These are phyloP conservation scores for Spergularia bocconei DNA, from an alignment of 148 eudicot genomes.

Conservation along the genomic window DNA sequence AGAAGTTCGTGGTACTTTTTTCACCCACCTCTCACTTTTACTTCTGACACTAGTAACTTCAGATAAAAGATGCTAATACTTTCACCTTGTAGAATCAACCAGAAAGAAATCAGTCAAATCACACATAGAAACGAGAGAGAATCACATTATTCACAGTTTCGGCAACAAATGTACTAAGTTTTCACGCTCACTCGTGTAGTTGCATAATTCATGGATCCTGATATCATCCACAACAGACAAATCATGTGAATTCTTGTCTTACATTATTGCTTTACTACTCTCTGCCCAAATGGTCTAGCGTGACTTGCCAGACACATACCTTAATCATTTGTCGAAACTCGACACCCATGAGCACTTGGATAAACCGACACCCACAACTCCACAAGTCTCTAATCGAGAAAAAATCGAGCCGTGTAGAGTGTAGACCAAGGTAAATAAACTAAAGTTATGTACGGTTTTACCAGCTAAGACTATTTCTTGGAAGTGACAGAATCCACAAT, in stretches of 20 bases:
- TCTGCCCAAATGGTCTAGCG: background rate
- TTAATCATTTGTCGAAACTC: background rate
- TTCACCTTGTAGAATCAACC: background rate
- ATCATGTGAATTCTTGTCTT: slow-evolving; percentile 27
- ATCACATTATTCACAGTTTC: slow-evolving; percentile 16
- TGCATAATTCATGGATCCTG: slow-evolving; percentile 33
- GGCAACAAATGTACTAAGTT: slow-evolving; percentile 1
- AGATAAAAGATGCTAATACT: background rate
- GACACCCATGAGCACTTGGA: no score
- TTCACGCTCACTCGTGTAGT: slow-evolving; percentile 15
- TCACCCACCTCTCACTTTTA: no score
- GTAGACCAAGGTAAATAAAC: background rate
- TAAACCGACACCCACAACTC: no score
- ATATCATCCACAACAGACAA: slow-evolving; percentile 12
- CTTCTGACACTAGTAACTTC: background rate
- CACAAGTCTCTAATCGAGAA: no score
- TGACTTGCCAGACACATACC: slow-evolving; percentile 3
- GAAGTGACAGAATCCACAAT: slow-evolving; percentile 9
- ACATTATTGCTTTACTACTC: background rate
- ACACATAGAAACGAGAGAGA: background rate
- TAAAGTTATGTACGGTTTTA: background rate
- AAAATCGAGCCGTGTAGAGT: background rate
- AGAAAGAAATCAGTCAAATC: slow-evolving; percentile 10
- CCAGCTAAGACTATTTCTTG: slow-evolving; percentile 13
- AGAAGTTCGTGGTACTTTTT: no score